These are phyloP conservation scores for Myotisia sp. DNA, from an alignment of 2,329 filamentous ascomycete genomes.

Conservation along the genomic window DNA sequence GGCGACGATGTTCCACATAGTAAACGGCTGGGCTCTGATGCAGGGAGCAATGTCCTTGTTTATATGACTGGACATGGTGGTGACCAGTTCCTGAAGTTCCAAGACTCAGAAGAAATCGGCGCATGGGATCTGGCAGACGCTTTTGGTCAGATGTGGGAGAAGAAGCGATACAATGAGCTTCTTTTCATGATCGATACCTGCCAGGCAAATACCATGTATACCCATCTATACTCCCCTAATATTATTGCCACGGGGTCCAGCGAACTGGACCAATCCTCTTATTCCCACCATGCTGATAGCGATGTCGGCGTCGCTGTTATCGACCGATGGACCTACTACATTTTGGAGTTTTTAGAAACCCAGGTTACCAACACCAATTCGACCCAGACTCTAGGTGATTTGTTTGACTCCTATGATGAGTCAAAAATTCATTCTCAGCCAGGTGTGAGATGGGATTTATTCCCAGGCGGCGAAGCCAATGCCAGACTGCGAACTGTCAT, in stretches of 20 bases:
- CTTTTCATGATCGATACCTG: constrained; percentile 99
- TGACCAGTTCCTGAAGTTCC: constrained; percentile 96
- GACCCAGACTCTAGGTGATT: constrained; percentile 78
- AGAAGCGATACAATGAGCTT: constrained; percentile 96
- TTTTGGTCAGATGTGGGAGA: constrained; percentile 99
- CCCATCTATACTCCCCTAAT: constrained; percentile 92
- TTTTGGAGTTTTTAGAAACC: constrained; percentile 87
- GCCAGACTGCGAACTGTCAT: constrained; percentile 72
- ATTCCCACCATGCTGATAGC: constrained; percentile 94
- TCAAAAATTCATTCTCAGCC: constrained; percentile 88
- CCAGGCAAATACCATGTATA: constrained; percentile 99
- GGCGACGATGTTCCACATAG: constrained; percentile 88
- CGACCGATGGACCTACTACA: constrained; percentile 97
- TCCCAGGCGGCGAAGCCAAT: constrained; percentile 63
- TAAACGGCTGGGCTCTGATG: constrained; percentile 86
- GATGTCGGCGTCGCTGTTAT: constrained; percentile 97
- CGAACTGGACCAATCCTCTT: constrained; percentile 88
- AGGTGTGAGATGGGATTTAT: constrained; percentile 89
- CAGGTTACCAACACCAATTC: constrained; percentile 73
- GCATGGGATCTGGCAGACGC: constrained; percentile 92
- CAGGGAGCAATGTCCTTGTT: constrained; percentile 89
- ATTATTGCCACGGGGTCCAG: constrained; percentile 97
- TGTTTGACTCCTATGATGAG: constrained; percentile 93
- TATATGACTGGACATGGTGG: constrained; percentile 99
- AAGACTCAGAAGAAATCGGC: constrained; percentile 94